Evolutionary conservation across 139 green algal genomes (phyloP).

Genomic region (Chlorella ohadii): DNA sequence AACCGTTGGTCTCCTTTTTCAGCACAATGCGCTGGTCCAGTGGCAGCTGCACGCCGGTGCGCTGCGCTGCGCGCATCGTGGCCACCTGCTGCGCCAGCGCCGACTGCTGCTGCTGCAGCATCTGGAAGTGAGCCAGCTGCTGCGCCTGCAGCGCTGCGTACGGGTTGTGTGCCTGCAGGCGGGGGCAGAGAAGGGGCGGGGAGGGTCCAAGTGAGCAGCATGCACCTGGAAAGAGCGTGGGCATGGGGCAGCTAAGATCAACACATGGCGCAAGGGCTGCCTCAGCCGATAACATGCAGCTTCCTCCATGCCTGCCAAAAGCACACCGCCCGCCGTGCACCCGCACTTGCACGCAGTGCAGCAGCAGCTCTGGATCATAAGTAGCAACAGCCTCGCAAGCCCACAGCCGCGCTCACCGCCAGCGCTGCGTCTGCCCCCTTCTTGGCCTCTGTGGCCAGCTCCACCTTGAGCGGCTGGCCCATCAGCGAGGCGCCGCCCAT

Average conservation of each 20-base stretch:
- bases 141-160: conserved; percentile 68
- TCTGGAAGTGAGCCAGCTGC: conserved; percentile 63
- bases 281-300: too few relatives aligned
- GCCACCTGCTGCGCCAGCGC: conserved; percentile 56
- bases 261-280: too few relatives aligned
- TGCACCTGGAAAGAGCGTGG: too few relatives aligned
- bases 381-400: too few relatives aligned
- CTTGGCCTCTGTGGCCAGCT: conserved; percentile 17
- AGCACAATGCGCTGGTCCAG: conserved; percentile 50
- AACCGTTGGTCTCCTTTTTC: conserved; percentile 44
- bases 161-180: conserved; percentile 44
- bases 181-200: neutral
- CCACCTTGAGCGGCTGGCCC: conserved; percentile 30
- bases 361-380: too few relatives aligned
- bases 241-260: too few relatives aligned
- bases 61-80: conserved; percentile 37
- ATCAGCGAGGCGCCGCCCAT: conserved; percentile 58
- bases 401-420: too few relatives aligned
- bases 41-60: neutral
- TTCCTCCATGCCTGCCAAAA: too few relatives aligned
- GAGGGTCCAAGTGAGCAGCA: too few relatives aligned
- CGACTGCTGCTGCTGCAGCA: conserved; percentile 57
- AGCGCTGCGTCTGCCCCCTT: conserved; percentile 1
- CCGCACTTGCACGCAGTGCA: too few relatives aligned
- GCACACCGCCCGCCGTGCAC: too few relatives aligned